Percentiles rank a stretch among this genome's conserved stretches.
These are phyloP conservation scores for Ogataea nakhonphanomensis DNA, from an alignment of 805 yeast species.

Conservation along the genomic window DNA sequence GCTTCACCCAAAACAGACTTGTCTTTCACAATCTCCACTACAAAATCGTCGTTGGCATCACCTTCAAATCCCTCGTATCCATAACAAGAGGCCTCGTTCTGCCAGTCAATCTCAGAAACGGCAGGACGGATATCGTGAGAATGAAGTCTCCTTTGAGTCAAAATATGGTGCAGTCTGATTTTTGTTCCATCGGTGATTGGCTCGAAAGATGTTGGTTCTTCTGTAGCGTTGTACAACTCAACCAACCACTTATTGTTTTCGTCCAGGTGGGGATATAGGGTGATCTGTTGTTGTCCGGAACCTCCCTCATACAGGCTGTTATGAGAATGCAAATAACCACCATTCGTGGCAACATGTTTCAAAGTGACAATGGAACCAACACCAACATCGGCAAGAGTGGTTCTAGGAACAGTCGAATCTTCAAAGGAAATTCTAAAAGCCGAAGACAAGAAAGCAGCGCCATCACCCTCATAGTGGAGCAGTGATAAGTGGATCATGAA, in stretches of 20 bases:
- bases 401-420: constrained; percentile 57
- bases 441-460: constrained; percentile 66
- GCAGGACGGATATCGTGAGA: constrained; percentile 83
- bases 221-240: constrained; percentile 62
- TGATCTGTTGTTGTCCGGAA: constrained; percentile 80
- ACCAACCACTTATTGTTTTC: constrained; percentile 68
- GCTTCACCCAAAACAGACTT: constrained; percentile 50
- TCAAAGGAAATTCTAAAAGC: constrained; percentile 64
- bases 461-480: constrained; percentile 62
- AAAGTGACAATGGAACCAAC: constrained; percentile 64
- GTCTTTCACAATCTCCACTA: constrained; percentile 65
- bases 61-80: constrained; percentile 76
- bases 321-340: constrained; percentile 86
- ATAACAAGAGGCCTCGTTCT: constrained; percentile 74
- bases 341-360: constrained; percentile 67
- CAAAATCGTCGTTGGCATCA: constrained; percentile 81
- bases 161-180: constrained; percentile 60
- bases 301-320: constrained; percentile 68
- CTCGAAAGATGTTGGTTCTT: constrained; percentile 53
- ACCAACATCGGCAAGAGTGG: constrained; percentile 66
- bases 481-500: constrained; percentile 63
- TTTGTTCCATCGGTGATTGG: constrained; percentile 67
- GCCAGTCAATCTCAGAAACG: constrained; percentile 76
- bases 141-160: constrained; percentile 66
- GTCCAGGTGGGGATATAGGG: constrained; percentile 77